A percentile compares a stretch with the other conserved stretches of the same genome.
Evolutionary conservation across 2,329 filamentous ascomycete species (phyloP).

Genomic region (Raffaelea ambrosiae): DNA sequence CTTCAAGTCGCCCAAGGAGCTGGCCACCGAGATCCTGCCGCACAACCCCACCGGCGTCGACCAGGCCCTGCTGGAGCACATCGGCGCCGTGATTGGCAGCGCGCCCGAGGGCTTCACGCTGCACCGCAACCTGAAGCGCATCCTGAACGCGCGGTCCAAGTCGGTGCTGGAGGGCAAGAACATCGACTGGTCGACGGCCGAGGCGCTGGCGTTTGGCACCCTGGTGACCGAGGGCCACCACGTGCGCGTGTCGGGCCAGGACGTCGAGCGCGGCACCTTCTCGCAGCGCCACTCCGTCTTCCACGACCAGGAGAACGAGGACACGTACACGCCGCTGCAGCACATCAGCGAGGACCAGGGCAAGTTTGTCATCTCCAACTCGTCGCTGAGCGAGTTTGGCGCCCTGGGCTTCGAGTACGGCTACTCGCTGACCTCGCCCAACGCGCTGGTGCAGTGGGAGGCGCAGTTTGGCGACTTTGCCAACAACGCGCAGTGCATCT

Average conservation of each 20-base stretch:
- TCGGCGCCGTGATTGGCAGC: constrained; percentile 70
- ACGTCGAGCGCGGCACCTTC: constrained; percentile 99
- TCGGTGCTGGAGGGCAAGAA: constrained; percentile 83
- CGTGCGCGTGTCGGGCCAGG: constrained; percentile 94
- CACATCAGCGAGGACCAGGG: constrained; percentile 76
- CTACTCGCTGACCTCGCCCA: constrained; percentile 93
- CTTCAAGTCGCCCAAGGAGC: constrained; percentile 97
- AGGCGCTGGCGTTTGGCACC: constrained; percentile 89
- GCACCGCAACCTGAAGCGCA: constrained; percentile 96
- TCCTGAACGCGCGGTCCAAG: constrained; percentile 82
- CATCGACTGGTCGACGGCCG: constrained; percentile 96
- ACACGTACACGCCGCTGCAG: constrained; percentile 76
- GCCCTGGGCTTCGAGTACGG: constrained; percentile 96
- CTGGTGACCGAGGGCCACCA: constrained; percentile 91
- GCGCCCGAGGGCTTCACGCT: constrained; percentile 78
- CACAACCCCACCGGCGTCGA: constrained; percentile 83
- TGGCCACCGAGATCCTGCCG: constrained; percentile 87
- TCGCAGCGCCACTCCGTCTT: constrained; percentile 96
- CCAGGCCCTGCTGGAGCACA: constrained; percentile 63
- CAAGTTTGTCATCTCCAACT: constrained; percentile 95
- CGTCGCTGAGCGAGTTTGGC: constrained; percentile 63
- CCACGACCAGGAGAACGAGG: constrained; percentile 93
- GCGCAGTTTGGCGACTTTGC: constrained; percentile 99
- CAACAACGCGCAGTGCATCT: constrained; percentile 98
- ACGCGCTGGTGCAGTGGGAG: constrained; percentile 98